Evolutionary conservation across 2,329 filamentous ascomycete genomes (phyloP).

Genomic region (Neofusicoccum parvum): DNA sequence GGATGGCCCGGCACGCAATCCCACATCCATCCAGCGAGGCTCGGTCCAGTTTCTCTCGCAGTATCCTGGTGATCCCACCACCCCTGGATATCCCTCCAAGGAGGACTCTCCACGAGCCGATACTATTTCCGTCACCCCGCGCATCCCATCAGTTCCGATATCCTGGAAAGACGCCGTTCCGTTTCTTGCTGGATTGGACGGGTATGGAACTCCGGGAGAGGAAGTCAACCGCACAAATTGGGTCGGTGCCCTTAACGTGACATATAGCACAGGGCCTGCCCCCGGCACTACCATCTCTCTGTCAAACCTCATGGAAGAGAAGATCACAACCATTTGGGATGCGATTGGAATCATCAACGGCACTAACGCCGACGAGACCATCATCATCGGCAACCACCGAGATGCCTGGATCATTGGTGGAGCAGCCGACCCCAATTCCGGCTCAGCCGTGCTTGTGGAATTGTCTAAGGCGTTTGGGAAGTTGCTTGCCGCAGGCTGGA

Average conservation of each 20-base stretch:
- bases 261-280: conserved; percentile 47
- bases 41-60: conserved; percentile 63
- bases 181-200: conserved; percentile 79
- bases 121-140: conserved; percentile 65
- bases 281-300: conserved; percentile 51
- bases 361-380: conserved; percentile 59
- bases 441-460: conserved; percentile 53
- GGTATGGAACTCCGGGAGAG: conserved; percentile 66
- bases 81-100: conserved; percentile 74
- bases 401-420: conserved; percentile 59
- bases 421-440: conserved; percentile 56
- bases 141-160: conserved; percentile 83
- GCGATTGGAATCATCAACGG: conserved; percentile 70
- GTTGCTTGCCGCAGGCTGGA: conserved; percentile 53
- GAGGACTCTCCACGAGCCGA: conserved; percentile 73
- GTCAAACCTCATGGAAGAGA: conserved; percentile 76
- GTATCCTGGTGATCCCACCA: conserved; percentile 48
- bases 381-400: conserved; percentile 56
- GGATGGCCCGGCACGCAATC: conserved; percentile 48
- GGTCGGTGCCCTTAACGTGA: conserved; percentile 39
- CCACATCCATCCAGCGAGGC: conserved; percentile 49
- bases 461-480: conserved; percentile 53
- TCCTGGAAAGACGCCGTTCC: conserved; percentile 82
- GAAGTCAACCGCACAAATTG: conserved; percentile 43
- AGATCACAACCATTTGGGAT: conserved; percentile 80